Evolutionary conservation across 805 yeast genomes (phyloP), one percentile per base, ranked within the genome.

Genomic region (Pichia californica): DNA sequence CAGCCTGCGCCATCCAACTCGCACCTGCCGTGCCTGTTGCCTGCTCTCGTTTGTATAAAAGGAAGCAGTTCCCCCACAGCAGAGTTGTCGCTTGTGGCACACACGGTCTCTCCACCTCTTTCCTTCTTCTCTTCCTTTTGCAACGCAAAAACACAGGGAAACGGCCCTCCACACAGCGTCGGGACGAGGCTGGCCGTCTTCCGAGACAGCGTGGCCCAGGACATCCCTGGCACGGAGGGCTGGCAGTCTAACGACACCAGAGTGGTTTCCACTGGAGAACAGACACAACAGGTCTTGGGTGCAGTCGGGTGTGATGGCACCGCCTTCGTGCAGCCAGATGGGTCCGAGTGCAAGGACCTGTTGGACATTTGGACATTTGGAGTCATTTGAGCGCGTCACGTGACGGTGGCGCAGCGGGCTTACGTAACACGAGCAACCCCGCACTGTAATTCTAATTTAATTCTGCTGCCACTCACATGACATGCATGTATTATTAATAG

Each of bases 251-350:
- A 16, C 16, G 41, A 9, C 27, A n/a, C 18, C 37, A 33, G 30
- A 21, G 31, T 36, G 38, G 27, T 23, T 23, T 23, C n/a, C n/a
- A n/a, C n/a, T n/a, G n/a, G n/a, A n/a, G n/a, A n/a, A n/a, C n/a
- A n/a, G n/a, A n/a, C n/a, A 13, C 13, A 29, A 38, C 28, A 8
- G 31, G 42, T 43, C 46, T 43, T 43, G 46, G 46, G 46, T 43
- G 46, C 46, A 43, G 40, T 37, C 21, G 35, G 20, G 33, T 38
- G 29, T 31, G 16, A 37, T 29, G 38, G 46, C 23, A 16, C 15
- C 16, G 46, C 31, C 42, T 38, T 43, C 42, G 46, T 32, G 29
- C 46, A 15, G 21, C 45, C 41, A 36, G 11, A 33, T 43, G 41
- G 36, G 35, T 21, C 27, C 23, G 39, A 37, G 29, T 43, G 46